Evolutionary conservation across 2,329 filamentous ascomycete genomes (phyloP), one percentile per base, ranked within the genome.

Genomic region (Exophiala sp.): DNA sequence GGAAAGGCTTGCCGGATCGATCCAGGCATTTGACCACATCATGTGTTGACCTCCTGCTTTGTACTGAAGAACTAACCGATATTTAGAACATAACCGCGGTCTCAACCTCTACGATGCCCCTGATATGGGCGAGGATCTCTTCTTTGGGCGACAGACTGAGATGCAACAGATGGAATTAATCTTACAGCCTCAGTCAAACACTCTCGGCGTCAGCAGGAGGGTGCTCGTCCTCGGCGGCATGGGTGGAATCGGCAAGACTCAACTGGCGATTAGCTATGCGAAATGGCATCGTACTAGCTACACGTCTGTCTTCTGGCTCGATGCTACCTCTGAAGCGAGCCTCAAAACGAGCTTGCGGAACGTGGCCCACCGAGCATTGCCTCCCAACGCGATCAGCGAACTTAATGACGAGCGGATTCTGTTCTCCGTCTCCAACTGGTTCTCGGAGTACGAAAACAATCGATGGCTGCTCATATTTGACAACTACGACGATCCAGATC

Each of bases 171-270:
- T 59, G 38, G 18, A 58, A 41, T 51, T 61, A 44, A 46, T 59
- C 10, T 47, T 62, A 8, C 36, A 44, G 12, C 49, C 53, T 16
- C 12, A 18, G 14, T 14, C 6, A 16, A 21, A 45, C 14, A n/a
- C 33, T 20, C 32, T 33, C 24, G 35, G 40, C 20, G 9, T 29
- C 4, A 20, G 38, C 8, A 47, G 49, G 39, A 21, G 24, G 42
- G 16, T 43, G 16, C 32, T 60, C 7, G 63, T 72, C 24, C 57
- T 76, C 6, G 65, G 74, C 42, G 73, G 74, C 12, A 62, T 75
- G 3, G 72, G 74, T 12, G 74, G 74, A 3, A 75, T 77, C 29
- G 73, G 72, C 21, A 78, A 78, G 65, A 76, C 74, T n/a, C 70
- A 77, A 58, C 64, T 75, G 16, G 65, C 67, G 5, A 60, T 74